These are phyloP conservation scores for Fagopyrum tataricum DNA, from an alignment of 148 eudicot genomes.

Conservation along the genomic window DNA sequence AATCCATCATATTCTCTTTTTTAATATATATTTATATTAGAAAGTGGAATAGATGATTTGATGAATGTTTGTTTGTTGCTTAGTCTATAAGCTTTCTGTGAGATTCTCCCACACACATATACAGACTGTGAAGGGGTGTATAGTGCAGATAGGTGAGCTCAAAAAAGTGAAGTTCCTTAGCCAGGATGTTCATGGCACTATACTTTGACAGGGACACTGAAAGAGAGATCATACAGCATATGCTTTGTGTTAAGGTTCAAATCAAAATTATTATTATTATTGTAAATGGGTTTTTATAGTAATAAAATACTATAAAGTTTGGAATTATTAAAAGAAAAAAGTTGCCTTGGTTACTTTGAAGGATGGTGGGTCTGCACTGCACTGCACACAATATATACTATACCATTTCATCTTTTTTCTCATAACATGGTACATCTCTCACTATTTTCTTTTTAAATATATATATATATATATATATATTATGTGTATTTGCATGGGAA, in stretches of 20 bases:
- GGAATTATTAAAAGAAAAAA: slow-evolving; percentile 11
- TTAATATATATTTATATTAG: background rate
- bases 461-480: no score
- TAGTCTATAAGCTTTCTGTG: slow-evolving; percentile 33
- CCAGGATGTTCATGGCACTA: slow-evolving; percentile 11
- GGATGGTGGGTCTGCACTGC: slow-evolving; percentile 13
- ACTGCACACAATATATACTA: background rate
- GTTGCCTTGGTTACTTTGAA: slow-evolving; percentile 9
- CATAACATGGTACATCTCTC: background rate
- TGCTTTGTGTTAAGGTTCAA: slow-evolving; percentile 10
- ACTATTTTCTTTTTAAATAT: background rate
- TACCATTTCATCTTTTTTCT: slow-evolving; percentile 1
- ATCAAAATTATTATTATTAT: slow-evolving; percentile 1
- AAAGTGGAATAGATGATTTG: slow-evolving; percentile 16
- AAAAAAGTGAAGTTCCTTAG: slow-evolving; percentile 11
- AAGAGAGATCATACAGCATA: background rate
- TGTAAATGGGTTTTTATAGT: slow-evolving; percentile 7
- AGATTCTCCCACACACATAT: slow-evolving; percentile 11
- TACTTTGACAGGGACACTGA: slow-evolving; percentile 11
- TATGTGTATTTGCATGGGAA: background rate
- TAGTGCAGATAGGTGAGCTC: background rate
- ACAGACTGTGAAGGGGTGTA: slow-evolving; percentile 7
- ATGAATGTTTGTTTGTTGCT: slow-evolving; percentile 22
- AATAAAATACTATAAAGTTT: slow-evolving; percentile 11
- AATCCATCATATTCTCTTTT: background rate